Base-by-base conservation (phyloP, 1,284 basidiomycete species). In the Trametes versicolor region DNA sequence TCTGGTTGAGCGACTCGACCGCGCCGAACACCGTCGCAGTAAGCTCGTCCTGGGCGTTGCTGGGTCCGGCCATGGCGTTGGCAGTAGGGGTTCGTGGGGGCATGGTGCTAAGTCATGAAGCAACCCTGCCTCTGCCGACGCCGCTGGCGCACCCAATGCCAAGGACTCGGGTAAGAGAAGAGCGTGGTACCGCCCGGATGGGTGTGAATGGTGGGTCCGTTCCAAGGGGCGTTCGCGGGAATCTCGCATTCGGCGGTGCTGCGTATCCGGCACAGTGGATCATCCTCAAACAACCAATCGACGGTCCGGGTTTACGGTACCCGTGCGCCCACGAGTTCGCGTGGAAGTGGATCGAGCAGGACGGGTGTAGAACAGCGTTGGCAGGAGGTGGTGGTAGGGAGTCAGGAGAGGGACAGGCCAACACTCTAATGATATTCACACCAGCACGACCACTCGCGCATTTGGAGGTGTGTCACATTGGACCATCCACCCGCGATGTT, bases 11-110 rank as follows among this genome's bases (percentile, higher is more conserved):
- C 19, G 81, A 80, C 66, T 85, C 81, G 17, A 89, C 77, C 7
- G 85, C 87, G 58, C 82, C 83, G 69, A 83, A 81, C 43, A 87
- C 83, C 12, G 86, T 85, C 17, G 81, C 78, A 13, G 86, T 88
- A 68, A 90, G 83, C 73, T 89, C 87, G 75, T 89, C 87, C 63
- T 75, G 73, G 41, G 43, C 47, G 25, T 41, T 19, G 37, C 48
- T 73, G 66, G 68, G 58, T 57, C 63, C 65, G 36, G 64, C 61
- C 62, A 58, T 63, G 51, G 56, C 53, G 58, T 63, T 63, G 54
- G 52, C 36, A 58, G 36, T 60, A 37, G 69, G 53, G 43, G 59
- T 58, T 63, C 63, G 70, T 65, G 58, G 60, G 63, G 72, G 64
- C 69, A 69, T 70, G 70, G 69, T 72, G 73, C 63, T 69, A 72